Evolutionary conservation across 495 filamentous ascomycete species (phyloP).

Genomic region (Pyrenula massariospora): DNA sequence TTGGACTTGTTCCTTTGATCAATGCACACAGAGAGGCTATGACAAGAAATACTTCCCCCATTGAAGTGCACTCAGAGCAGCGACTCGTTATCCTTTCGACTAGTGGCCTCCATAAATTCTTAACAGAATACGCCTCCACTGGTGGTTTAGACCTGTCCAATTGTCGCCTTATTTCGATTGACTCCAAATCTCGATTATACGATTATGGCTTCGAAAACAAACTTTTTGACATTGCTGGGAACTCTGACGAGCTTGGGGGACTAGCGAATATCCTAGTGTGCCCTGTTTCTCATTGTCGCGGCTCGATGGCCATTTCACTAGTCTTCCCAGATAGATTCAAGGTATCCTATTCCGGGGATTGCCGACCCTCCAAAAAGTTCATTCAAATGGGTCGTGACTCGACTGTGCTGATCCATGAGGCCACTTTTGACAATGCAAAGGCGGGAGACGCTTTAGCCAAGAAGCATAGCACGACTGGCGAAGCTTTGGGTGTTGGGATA

Average conservation of each 20-base stretch:
- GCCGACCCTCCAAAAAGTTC: constrained; percentile 63
- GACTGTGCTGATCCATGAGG: constrained; percentile 85
- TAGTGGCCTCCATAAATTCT: neutral
- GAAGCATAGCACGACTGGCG: constrained; percentile 75
- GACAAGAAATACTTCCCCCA: neutral
- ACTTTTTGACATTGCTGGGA: neutral
- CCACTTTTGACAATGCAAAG: constrained; percentile 85
- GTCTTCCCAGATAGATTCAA: constrained; percentile 74
- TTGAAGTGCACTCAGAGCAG: neutral
- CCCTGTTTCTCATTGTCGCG: constrained; percentile 63
- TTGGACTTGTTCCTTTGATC: constrained; percentile 69
- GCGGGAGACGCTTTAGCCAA: constrained; percentile 68
- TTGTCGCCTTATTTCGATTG: neutral
- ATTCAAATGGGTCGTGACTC: constrained; percentile 57
- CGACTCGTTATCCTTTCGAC: neutral
- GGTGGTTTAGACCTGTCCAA: neutral
- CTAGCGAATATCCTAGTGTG: constrained; percentile 13
- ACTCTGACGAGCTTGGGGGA: neutral
- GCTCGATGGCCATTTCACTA: constrained; percentile 63
- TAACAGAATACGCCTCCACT: neutral
- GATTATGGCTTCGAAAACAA: neutral
- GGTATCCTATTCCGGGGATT: constrained; percentile 86
- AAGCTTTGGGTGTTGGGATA: constrained; percentile 68
- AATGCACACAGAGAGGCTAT: constrained; percentile 14
- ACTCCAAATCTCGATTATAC: neutral